Conservation (phyloP, 2,329 filamentous ascomycete species). For the Aspergillus terreus region DNA sequence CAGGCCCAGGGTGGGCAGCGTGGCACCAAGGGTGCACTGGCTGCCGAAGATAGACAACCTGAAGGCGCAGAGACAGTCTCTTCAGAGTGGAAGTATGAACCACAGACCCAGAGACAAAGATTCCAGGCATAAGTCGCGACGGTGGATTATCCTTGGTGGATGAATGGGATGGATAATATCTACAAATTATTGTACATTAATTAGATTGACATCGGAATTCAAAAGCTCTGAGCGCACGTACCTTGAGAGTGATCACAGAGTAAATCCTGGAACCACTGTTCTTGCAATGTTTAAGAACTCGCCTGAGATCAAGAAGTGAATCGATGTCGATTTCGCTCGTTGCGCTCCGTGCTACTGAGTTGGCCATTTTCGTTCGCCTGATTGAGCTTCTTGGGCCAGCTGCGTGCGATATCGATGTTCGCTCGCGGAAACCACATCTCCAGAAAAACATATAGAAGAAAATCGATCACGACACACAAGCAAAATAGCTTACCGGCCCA, state of each 20-base stretch:
- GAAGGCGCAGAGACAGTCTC: constrained; percentile 27
- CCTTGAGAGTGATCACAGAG: no score
- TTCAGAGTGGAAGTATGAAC: constrained; percentile 25
- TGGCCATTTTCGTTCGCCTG: constrained; percentile 10
- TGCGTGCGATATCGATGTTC: constrained; percentile 81
- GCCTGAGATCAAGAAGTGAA: background rate
- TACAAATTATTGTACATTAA: background rate
- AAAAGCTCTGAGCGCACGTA: no score
- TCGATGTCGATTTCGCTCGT: constrained; percentile 4
- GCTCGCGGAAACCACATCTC: constrained; percentile 83
- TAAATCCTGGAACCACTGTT: background rate
- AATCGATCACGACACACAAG: constrained; percentile 89
- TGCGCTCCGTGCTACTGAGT: background rate
- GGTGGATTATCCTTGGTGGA: background rate
- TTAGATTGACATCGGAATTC: no score
- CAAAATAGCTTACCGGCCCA: constrained; percentile 99
- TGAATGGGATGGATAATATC: constrained; percentile 1
- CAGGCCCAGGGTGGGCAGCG: constrained; percentile 17
- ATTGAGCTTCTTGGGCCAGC: constrained; percentile 77
- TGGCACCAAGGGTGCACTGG: constrained; percentile 27
- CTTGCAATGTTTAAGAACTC: background rate
- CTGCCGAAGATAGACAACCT: constrained; percentile 27
- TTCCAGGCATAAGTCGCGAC: constrained; percentile 1
- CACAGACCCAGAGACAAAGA: constrained; percentile 21
- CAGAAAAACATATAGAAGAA: constrained; percentile 80